Evolutionary conservation across 805 yeast species (phyloP).

Genomic region (Middelhovenomyces tepae): DNA sequence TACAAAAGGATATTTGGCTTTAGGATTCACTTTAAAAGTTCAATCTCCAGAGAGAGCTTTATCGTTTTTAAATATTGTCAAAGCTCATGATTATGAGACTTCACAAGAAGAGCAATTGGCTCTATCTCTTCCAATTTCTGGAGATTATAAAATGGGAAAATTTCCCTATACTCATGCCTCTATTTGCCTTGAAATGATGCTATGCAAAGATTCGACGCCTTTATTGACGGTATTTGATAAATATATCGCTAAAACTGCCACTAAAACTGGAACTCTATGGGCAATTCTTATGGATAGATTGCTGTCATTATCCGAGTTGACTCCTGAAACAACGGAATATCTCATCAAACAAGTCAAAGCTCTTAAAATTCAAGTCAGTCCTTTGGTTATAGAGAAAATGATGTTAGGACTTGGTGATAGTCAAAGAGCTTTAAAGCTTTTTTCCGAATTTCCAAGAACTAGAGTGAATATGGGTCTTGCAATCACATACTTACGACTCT

Average conservation of each 20-base stretch:
- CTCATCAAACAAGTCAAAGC: constrained; percentile 13
- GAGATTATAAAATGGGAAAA: constrained; percentile 6
- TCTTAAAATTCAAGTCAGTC: constrained; percentile 8
- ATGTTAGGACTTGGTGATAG: constrained; percentile 6
- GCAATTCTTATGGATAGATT: constrained; percentile 16
- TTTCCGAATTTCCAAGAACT: too few relatives aligned
- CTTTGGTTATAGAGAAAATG: constrained; percentile 8
- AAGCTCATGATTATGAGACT: constrained; percentile 14
- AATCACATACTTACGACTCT: too few relatives aligned
- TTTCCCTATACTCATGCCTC: constrained; percentile 17
- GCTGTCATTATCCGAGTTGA: constrained; percentile 13
- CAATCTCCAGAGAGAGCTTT: constrained; percentile 9
- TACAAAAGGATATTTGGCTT: constrained; percentile 23
- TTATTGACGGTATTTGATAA: too few relatives aligned
- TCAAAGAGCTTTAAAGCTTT: constrained; percentile 9
- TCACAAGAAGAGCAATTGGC: constrained; percentile 13
- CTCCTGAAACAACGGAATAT: constrained; percentile 13
- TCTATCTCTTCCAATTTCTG: not conserved
- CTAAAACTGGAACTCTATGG: constrained; percentile 20
- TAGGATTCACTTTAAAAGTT: constrained; percentile 18
- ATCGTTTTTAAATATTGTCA: constrained; percentile 11
- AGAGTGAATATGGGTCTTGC: too few relatives aligned
- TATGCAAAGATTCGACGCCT: too few relatives aligned
- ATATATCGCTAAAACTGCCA: too few relatives aligned
- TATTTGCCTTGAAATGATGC: constrained; percentile 12